These are phyloP conservation scores for Hamamelis virginiana DNA, from an alignment of 164 flowering plant species.

Conservation along the genomic window DNA sequence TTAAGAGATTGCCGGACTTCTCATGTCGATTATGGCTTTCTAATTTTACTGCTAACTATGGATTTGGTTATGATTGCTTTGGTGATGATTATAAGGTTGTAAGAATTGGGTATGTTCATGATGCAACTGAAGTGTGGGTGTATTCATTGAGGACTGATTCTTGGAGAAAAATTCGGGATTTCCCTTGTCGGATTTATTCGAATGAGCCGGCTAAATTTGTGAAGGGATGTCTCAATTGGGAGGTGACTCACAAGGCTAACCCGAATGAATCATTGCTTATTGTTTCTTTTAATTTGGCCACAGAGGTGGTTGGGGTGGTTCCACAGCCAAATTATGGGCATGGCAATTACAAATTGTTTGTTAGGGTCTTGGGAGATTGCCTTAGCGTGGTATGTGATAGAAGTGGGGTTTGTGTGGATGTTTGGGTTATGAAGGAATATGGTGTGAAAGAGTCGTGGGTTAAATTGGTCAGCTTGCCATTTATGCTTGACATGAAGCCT, in stretches of 20 bases:
- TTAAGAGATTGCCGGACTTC: slow-evolving; percentile 6
- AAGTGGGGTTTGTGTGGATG: not conserved
- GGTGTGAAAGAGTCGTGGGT: slow-evolving; percentile 29
- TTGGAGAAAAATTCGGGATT: slow-evolving; percentile 18
- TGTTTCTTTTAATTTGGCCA: slow-evolving; percentile 20
- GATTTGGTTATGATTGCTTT: slow-evolving; percentile 24
- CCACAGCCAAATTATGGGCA: slow-evolving; percentile 7
- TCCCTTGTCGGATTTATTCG: not conserved
- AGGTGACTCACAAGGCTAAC: not conserved
- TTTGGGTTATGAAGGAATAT: slow-evolving; percentile 33
- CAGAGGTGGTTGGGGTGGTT: slow-evolving; percentile 13
- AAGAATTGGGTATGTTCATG: not conserved
- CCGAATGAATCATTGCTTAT: not conserved
- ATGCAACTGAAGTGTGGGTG: slow-evolving; percentile 7
- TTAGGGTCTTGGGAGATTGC: slow-evolving; percentile 11
- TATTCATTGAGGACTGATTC: slow-evolving; percentile 15
- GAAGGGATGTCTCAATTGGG: slow-evolving; percentile 30
- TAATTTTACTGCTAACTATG: slow-evolving; percentile 12
- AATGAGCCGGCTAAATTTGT: slow-evolving; percentile 9
- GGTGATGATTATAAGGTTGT: slow-evolving; percentile 30
- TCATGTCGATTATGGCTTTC: not conserved
- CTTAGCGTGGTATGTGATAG: slow-evolving; percentile 14
- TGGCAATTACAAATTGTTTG: not conserved
- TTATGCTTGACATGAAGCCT: not conserved
- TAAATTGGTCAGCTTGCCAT: slow-evolving; percentile 16